Percentiles rank a stretch among this genome's conserved stretches.
These are phyloP conservation scores for Boletus bicolor DNA, from an alignment of 768 basidiomycete genomes.

Conservation along the genomic window DNA sequence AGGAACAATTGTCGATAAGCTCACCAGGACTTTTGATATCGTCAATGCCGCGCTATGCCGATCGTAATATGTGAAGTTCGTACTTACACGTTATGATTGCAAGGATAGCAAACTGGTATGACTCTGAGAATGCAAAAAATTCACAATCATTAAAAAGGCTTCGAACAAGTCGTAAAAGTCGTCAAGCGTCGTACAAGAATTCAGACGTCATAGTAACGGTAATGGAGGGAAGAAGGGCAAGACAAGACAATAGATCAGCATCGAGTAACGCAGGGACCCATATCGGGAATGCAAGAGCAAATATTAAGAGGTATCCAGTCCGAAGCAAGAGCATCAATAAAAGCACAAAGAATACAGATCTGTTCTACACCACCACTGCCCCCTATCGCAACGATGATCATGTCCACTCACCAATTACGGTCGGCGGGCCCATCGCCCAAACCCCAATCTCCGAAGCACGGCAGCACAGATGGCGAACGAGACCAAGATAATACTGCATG, in stretches of 20 bases:
- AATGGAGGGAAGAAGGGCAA: background rate
- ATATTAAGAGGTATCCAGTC: background rate
- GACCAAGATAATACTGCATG: constrained; percentile 24
- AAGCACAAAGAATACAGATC: background rate
- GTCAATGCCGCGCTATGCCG: background rate
- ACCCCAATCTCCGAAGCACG: constrained; percentile 24
- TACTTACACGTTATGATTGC: background rate
- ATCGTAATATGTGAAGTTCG: background rate
- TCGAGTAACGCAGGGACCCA: background rate
- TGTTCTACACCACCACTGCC: background rate
- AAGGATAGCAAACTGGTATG: no score
- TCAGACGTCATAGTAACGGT: background rate
- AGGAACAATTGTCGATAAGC: background rate
- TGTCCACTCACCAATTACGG: constrained; percentile 16
- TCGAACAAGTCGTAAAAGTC: constrained; percentile 3
- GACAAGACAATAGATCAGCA: background rate
- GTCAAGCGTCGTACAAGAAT: background rate
- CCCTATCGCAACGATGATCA: background rate
- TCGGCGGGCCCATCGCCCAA: constrained; percentile 23
- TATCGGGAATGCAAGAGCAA: background rate
- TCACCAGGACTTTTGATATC: background rate
- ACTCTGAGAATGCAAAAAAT: background rate
- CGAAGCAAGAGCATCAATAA: background rate
- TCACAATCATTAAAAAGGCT: background rate
- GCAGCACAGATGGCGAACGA: constrained; percentile 29